Evolutionary conservation across 2,329 filamentous ascomycete genomes (phyloP), one percentile per base, ranked within the genome.

Genomic region (Chlorencoelia australis): DNA sequence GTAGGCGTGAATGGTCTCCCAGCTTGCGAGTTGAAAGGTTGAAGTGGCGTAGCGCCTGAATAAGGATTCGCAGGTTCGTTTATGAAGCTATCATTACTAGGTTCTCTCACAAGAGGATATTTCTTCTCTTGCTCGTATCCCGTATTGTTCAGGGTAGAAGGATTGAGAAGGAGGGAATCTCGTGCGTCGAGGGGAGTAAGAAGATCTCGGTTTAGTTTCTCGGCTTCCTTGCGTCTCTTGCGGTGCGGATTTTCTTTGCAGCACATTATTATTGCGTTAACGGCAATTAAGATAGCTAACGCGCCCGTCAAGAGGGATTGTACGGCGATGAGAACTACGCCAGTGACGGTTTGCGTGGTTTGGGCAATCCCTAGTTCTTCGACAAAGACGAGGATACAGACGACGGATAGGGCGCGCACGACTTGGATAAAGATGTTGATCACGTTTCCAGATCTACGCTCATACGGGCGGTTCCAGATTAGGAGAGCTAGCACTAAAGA

Each of bases 381-480:
- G 18, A 96, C 89, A 52, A 96, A 98, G 34, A 96, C 69, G 47
- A 98, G 65, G 50, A 96, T 85, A 63, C 88, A 94, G 37, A 75
- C 71, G 5, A 95, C 82, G 0, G 89, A 95, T 33, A 95, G 64
- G 9, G 94, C 82, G 28, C 91, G 83, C 13, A 95, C 86, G 24
- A 83, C 69, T 59, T 94, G 86, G 51, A 96, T 95, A 54, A 77
- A 67, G 53, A 94, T 88, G 64, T 95, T 95, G 69, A 98, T 87
- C 61, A 91, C 75, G 62, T 93, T 94, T 49, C 83, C 77, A 5
- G 87, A 87, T 57, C 80, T 85, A 53, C 85, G 79, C 58, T 87
- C 82, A 57, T 82, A 98, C 1, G 91, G 91, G 11, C 86, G 76
- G 49, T 74, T 75, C 83, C 86, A 95, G 26, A 94, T 57, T 9